Evolutionary conservation across 257 asterid species (phyloP).

Genomic region (Salvia rosmarinus): DNA sequence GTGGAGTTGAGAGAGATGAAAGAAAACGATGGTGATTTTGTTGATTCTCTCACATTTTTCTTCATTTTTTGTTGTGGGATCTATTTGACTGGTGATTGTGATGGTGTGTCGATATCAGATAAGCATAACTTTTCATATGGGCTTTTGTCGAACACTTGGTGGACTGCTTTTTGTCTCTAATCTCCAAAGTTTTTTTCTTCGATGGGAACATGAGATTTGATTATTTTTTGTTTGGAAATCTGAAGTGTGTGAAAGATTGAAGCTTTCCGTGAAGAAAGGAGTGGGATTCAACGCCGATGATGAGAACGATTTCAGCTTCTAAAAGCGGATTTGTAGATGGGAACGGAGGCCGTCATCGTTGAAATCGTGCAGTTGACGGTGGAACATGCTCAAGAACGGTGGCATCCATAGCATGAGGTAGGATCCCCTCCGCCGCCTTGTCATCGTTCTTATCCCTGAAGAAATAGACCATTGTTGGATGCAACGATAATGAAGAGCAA

Average conservation of each 20-base stretch:
- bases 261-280: slow-evolving; percentile 39
- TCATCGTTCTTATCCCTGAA: slow-evolving; percentile 82
- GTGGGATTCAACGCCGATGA: slow-evolving; percentile 46
- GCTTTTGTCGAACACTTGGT: slow-evolving; percentile 38
- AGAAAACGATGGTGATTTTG: slow-evolving; percentile 40
- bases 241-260: slow-evolving; percentile 31
- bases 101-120: slow-evolving; percentile 34
- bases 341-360: slow-evolving; percentile 65
- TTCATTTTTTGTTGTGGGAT: slow-evolving; percentile 38
- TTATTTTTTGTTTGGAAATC: slow-evolving; percentile 28
- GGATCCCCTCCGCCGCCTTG: slow-evolving; percentile 71
- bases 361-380: slow-evolving; percentile 72
- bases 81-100: slow-evolving; percentile 46
- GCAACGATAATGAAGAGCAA: not conserved
- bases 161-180: slow-evolving; percentile 2
- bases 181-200: slow-evolving; percentile 28
- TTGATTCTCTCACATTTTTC: slow-evolving; percentile 29
- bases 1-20: not conserved
- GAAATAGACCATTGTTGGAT: slow-evolving; percentile 60
- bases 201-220: slow-evolving; percentile 19
- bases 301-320: slow-evolving; percentile 74
- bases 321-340: slow-evolving; percentile 77
- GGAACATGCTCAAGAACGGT: slow-evolving; percentile 73
- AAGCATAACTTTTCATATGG: slow-evolving; percentile 28
- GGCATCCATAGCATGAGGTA: slow-evolving; percentile 78